Conservation (phyloP, 306 rosid species). For the Clitoria ternatea region DNA sequence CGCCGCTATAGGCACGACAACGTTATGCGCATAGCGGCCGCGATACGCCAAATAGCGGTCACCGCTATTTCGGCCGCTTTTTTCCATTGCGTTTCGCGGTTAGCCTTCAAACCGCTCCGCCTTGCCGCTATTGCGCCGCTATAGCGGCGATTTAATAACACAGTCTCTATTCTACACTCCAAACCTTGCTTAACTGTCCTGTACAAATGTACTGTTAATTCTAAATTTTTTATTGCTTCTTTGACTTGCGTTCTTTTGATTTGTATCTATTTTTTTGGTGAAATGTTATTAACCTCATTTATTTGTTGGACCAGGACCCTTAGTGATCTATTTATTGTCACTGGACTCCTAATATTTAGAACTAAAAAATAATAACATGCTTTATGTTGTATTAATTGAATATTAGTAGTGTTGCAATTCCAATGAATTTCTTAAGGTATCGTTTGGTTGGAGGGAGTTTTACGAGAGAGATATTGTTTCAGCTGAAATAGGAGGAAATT, state of each 20-base stretch:
- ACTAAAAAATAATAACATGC: background rate
- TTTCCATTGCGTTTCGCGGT: too few relatives aligned
- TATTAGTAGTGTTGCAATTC: conserved; percentile 10
- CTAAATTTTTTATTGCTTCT: conserved; percentile 13
- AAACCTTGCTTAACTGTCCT: background rate
- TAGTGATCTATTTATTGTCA: background rate
- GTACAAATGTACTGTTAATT: background rate
- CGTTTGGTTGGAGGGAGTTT: too few relatives aligned
- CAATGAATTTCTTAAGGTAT: background rate
- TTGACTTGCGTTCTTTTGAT: background rate
- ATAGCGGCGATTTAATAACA: too few relatives aligned
- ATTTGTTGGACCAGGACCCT: background rate
- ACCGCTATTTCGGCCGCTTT: too few relatives aligned
- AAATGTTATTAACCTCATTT: background rate
- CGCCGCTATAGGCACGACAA: too few relatives aligned
- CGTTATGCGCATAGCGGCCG: too few relatives aligned
- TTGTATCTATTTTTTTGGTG: conserved; percentile 8
- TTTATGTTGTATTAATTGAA: background rate
- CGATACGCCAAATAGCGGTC: too few relatives aligned
- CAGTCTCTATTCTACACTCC: background rate
- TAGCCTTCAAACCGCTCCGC: too few relatives aligned
- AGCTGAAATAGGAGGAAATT: too few relatives aligned
- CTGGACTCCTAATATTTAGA: background rate
- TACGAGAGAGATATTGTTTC: too few relatives aligned
- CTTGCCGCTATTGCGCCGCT: too few relatives aligned